Conservation (phyloP, 495 filamentous ascomycete genomes). For the Neurospora pannonica region DNA sequence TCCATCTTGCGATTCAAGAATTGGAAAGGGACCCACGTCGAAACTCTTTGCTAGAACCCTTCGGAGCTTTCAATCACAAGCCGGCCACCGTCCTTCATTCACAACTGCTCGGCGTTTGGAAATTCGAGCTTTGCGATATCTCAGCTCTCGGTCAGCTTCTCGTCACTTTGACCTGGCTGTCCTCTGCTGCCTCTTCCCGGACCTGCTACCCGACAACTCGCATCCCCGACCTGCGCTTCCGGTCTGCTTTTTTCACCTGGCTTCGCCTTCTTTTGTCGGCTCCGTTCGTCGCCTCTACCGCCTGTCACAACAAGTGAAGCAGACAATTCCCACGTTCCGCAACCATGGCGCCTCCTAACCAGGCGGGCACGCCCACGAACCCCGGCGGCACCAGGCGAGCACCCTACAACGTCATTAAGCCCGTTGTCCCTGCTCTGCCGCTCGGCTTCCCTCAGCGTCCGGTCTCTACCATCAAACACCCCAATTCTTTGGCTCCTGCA, state of each 20-base stretch:
- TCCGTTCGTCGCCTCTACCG: background rate
- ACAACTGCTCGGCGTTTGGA: background rate
- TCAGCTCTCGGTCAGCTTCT: background rate
- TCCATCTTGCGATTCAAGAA: background rate
- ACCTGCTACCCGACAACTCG: background rate
- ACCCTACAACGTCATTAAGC: conserved; percentile 4
- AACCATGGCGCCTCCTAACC: conserved; percentile 21
- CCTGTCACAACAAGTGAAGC: background rate
- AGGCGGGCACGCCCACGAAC: conserved; percentile 16
- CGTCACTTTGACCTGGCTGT: background rate
- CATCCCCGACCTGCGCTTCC: background rate
- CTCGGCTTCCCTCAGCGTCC: conserved; percentile 22
- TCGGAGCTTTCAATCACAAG: background rate
- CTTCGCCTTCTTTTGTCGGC: background rate
- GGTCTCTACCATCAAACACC: conserved; percentile 2
- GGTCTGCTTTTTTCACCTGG: background rate
- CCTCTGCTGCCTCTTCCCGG: background rate
- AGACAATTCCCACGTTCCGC: background rate
- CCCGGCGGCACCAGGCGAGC: conserved; percentile 5
- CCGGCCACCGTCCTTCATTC: background rate
- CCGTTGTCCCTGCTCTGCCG: conserved; percentile 21
- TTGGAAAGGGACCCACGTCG: background rate
- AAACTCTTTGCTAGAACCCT: background rate
- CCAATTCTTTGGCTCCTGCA: conserved; percentile 1
- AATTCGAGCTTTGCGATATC: background rate